Evolutionary conservation across 805 yeast genomes (phyloP), one percentile per base, ranked within the genome.

Genomic region (Candida nitratophila): DNA sequence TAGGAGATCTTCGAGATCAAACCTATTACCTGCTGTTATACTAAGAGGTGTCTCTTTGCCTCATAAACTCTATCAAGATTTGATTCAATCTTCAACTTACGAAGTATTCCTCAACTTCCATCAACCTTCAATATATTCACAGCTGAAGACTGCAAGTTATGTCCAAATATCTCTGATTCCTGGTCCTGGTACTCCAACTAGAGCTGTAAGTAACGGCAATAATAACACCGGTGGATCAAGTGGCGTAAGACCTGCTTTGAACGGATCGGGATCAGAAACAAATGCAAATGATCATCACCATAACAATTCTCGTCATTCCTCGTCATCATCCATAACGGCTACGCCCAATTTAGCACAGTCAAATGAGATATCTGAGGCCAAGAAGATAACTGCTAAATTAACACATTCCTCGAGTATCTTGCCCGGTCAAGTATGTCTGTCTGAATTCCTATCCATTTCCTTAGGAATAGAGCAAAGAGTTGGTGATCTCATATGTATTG

Each of bases 21-120:
- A 44, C 66, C 20, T 39, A n/a, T 19, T 46, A 60, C 56, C 61
- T 3, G 47, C 74, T 4, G 62, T 73, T 6, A 55, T 82, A 31
- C 61, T 71, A 39, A 66, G 86, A 56, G 81, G 79, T 0, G 65
- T 82, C 2, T 52, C 82, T 1, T 62, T 79, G 41, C 87, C 88
- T 1, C 81, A 80, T 54, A 41, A 56, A 2, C 41, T 63, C 2
- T 73, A 65, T 44, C 31, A 47, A 4, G 4, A 8, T 22, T n/a
- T 39, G 3, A 8, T 11, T 8, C 34, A 20, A 29, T 16, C 17
- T n/a, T 27, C 44, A 1, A 43, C 39, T 3, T 74, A 68, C 51
- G 74, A 73, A 40, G 66, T 79, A 1, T 77, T 68, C 52, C 70
- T 64, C 16, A 71, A 76, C 48, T 56, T 66, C 42, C 65, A 61